These are phyloP conservation scores for Mortierella sp. DNA, from an alignment of 371 early-diverging fungal genomes.

Conservation along the genomic window DNA sequence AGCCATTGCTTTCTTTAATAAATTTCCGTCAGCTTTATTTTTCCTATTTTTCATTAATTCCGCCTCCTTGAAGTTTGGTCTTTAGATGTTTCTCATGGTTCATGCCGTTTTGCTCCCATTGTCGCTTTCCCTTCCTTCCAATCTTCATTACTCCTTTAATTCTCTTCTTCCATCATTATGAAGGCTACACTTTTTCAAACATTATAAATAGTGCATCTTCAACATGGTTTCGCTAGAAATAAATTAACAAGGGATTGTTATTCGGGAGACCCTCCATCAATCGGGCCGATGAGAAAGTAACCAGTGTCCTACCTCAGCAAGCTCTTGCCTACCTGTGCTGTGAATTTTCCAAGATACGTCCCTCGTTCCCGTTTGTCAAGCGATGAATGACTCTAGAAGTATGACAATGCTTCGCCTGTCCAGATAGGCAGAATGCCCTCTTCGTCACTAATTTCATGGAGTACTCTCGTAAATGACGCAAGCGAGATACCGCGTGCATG, in stretches of 20 bases:
- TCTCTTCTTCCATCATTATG: too few relatives aligned
- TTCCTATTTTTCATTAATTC: too few relatives aligned
- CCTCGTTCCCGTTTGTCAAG: constrained; percentile 1
- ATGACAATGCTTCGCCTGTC: neutral
- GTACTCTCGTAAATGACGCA: constrained; percentile 9
- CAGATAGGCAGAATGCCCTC: neutral
- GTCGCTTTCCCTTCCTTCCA: too few relatives aligned
- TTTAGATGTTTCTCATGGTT: too few relatives aligned
- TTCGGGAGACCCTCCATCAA: neutral
- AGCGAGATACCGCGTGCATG: constrained; percentile 18
- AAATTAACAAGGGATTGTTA: constrained; percentile 3
- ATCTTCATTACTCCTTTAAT: too few relatives aligned
- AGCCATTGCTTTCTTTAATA: too few relatives aligned
- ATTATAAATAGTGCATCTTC: too few relatives aligned
- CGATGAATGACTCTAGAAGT: constrained; percentile 3
- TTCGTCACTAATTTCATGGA: neutral
- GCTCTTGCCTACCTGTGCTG: constrained; percentile 11
- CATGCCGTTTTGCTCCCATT: too few relatives aligned
- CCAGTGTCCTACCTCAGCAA: constrained; percentile 4
- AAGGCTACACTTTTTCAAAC: too few relatives aligned
- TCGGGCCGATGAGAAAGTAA: constrained; percentile 1
- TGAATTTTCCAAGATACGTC: constrained; percentile 3
- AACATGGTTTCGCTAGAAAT: constrained; percentile 8
- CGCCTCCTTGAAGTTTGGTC: too few relatives aligned
- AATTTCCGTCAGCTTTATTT: too few relatives aligned